Evolutionary conservation across 306 rosid species (phyloP), one percentile per base, ranked within the genome.

Genomic region (Pyrus bretschneideri): DNA sequence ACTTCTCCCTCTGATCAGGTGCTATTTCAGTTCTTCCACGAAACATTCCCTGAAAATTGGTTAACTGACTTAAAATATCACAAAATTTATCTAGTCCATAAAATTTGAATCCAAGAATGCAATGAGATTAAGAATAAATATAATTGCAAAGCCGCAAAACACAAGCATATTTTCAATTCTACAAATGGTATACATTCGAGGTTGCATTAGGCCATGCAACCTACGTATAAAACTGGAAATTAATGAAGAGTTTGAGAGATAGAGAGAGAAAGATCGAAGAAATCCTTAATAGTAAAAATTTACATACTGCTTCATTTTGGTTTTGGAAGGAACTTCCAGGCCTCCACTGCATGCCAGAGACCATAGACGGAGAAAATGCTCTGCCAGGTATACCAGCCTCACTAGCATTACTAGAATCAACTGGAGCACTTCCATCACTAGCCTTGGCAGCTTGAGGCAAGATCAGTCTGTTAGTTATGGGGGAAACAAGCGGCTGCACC

Each of bases 1-100:
- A 95, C 60, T 95, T 95, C 86, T 95, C 98, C 82, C 97, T 87
- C 80, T 88, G 96, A 87, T 95, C 98, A 27, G 98, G 98, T 71
- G 96, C 92, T 65, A 92, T 86, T 87, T 95, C 98, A 83, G 97
- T 87, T 88, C 98, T 95, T 82, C 88, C 95, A 71, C 97, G 98
- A 86, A 90, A 81, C 76, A 89, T 91, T 4, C 93, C 95, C 91
- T 85, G 85, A 81, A 80, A 74, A 74, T 38, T 44, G 84, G 70
- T 29, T 72, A 84, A 55, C 68, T 63, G 69, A 68, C n/a, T 76
- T 69, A 40, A 33, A 79, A 80, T n/a, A 27, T n/a, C 74, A 80
- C 63, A 55, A 35, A 22, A 13, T 9, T 25, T 14, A 23, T 14
- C 42, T 9, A 21, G 19, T 72, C 67, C 3, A 46, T 23, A 58